Conservation (phyloP, 345 rosid species). For the Crucihimalaya himalaica region DNA sequence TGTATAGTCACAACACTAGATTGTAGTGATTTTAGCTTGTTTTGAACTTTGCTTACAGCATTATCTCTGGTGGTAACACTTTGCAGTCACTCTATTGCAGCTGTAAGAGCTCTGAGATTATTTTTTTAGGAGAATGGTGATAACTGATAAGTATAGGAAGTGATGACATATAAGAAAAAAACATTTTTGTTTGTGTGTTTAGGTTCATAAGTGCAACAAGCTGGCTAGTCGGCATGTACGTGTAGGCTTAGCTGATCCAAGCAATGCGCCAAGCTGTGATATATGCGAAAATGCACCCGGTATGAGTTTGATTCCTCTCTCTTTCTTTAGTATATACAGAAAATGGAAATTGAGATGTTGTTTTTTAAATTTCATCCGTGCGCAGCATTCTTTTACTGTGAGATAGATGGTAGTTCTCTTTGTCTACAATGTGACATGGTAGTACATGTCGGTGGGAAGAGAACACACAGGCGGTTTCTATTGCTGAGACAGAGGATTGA, state of each 20-base stretch:
- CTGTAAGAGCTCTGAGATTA: neutral
- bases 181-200: slow-evolving; percentile 2
- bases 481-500: slow-evolving; percentile 73
- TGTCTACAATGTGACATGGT: slow-evolving; percentile 85
- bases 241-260: slow-evolving; percentile 73
- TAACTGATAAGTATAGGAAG: neutral
- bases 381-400: slow-evolving; percentile 90
- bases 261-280: slow-evolving; percentile 70
- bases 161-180: neutral
- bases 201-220: slow-evolving; percentile 89
- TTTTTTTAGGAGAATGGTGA: neutral
- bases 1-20: too few species aligned
- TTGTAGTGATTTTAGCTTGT: slow-evolving; percentile 8
- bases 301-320: slow-evolving; percentile 29
- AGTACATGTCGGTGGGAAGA: slow-evolving; percentile 84
- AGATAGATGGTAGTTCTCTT: slow-evolving; percentile 79
- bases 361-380: neutral
- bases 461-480: slow-evolving; percentile 69
- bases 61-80: neutral
- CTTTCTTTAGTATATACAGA: neutral
- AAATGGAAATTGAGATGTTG: neutral
- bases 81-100: neutral
- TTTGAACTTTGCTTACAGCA: neutral
- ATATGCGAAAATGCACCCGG: slow-evolving; percentile 85
- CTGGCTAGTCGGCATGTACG: slow-evolving; percentile 83